Evolutionary conservation across 495 filamentous ascomycete genomes (phyloP), one percentile per base, ranked within the genome.

Genomic region (Paragyromitra xinjiangensis): DNA sequence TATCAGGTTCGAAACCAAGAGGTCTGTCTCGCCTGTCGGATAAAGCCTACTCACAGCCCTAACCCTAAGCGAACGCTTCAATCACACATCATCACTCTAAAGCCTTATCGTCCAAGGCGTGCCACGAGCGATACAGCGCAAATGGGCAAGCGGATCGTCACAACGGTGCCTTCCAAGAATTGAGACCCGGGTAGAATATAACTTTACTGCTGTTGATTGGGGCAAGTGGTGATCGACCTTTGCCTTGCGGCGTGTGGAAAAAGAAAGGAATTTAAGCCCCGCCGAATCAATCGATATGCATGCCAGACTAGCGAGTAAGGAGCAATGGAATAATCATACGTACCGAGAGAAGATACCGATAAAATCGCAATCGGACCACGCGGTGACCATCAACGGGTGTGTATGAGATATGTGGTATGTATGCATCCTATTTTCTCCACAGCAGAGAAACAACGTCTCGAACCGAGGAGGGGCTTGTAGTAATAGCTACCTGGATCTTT

Each of bases 271-370:
- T 66, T 66, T 45, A 34, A 58, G 61, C 58, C 45, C 42, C 40
- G 62, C 22, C 74, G 59, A 77, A 77, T 77, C 74, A 77, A 77
- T 68, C 61, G 69, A 77, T 73, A 61, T 66, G 69, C 61, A 77
- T 65, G 29, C 51, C 42, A 64, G 56, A 66, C 74, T 53, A 73
- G 74, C 69, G 74, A 77, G 61, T 77, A 73, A 73, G 69, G 74
- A 66, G 62, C 51, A 65, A 29, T 77, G 61, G 74, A 61, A 75
- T 75, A 75, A 75, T 75, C 67, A 55, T 75, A 75, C 74, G 26
- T 77, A 77, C 74, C 74, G 8, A 73, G 50, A 72, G 73, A 71
- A 75, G 44, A 63, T 71, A 58, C 66, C 58, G 63, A 75, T 69
- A 44, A 16, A 75, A 75, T 75, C 59, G 69, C 53, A 77, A 77